A percentile compares a stretch with the other conserved stretches of the same genome.
phyloP scores from a whole-genome alignment of 805 yeast species.

The Zygotorulaspora sp. region DNA sequence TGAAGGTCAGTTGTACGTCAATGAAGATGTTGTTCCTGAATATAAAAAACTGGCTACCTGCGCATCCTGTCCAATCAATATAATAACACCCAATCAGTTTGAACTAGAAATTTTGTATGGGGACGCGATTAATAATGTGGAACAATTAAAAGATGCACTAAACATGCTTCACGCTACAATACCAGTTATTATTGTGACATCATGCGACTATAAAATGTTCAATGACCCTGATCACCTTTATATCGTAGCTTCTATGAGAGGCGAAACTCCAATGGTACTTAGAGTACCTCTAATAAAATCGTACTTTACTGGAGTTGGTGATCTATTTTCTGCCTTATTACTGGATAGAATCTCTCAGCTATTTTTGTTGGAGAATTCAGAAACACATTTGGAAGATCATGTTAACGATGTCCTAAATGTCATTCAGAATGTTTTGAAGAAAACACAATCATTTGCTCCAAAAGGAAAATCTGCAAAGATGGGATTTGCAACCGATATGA shows the following conservation, averaged over 20 bases:
- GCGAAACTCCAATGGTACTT: conserved; percentile 39
- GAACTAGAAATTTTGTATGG: conserved; percentile 62
- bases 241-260: conserved; percentile 34
- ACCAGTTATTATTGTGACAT: conserved; percentile 52
- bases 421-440: conserved; percentile 29
- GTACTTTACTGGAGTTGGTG: conserved; percentile 70
- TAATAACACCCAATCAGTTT: conserved; percentile 71
- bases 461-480: conserved; percentile 42
- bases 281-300: conserved; percentile 51
- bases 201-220: conserved; percentile 38
- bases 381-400: conserved; percentile 19
- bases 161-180: conserved; percentile 41
- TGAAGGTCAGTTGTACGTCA: conserved; percentile 76
- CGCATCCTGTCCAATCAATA: conserved; percentile 40
- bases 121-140: conserved; percentile 38
- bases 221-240: conserved; percentile 33
- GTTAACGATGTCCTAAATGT: conserved; percentile 34
- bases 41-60: conserved; percentile 44
- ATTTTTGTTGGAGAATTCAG: conserved; percentile 5
- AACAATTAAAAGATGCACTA: conserved; percentile 39
- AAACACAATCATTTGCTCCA: conserved; percentile 23
- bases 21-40: conserved; percentile 47
- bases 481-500: conserved; percentile 54
- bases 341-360: conserved; percentile 49
- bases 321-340: conserved; percentile 59